phyloP scores from a whole-genome alignment of 768 basidiomycete species.

The Lactarius trivialis region DNA sequence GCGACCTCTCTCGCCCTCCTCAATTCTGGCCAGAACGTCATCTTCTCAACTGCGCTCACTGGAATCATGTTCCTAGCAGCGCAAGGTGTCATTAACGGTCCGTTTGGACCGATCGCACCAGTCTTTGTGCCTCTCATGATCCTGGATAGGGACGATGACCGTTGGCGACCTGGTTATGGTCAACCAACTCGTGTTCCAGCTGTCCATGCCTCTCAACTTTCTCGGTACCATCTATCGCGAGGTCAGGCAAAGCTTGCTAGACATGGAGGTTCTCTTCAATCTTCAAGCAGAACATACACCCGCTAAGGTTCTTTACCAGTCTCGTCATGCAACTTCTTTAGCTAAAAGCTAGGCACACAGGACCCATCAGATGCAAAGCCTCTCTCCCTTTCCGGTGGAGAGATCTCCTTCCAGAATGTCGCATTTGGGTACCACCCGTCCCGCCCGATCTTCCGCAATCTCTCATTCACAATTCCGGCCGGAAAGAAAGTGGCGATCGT shows the following conservation, averaged over 20 bases:
- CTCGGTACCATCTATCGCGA: constrained; percentile 96
- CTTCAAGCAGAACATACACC: constrained; percentile 76
- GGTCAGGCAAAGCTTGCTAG: constrained; percentile 88
- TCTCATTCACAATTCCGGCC: constrained; percentile 88
- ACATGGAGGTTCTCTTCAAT: constrained; percentile 95
- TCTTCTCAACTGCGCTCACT: constrained; percentile 91
- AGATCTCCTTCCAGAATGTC: constrained; percentile 90
- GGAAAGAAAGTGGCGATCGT: constrained; percentile 97
- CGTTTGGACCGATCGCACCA: constrained; percentile 18
- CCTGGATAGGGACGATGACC: constrained; percentile 81
- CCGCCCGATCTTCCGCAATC: constrained; percentile 82
- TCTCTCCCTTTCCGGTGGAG: constrained; percentile 67
- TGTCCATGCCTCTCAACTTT: constrained; percentile 95
- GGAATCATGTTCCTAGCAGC: constrained; percentile 95
- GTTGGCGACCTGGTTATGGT: constrained; percentile 99
- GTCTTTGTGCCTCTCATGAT: constrained; percentile 7
- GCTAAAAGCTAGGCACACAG: constrained; percentile 33
- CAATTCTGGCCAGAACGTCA: constrained; percentile 95
- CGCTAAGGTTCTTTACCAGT: constrained; percentile 36
- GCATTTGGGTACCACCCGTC: constrained; percentile 87
- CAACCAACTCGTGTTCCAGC: constrained; percentile 96
- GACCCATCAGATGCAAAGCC: constrained; percentile 64
- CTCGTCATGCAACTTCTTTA: neutral
- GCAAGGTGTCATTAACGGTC: constrained; percentile 88
- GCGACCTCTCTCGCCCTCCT: constrained; percentile 89